These are phyloP conservation scores for Lentinula lateritia DNA, from an alignment of 768 basidiomycete species.

Conservation along the genomic window DNA sequence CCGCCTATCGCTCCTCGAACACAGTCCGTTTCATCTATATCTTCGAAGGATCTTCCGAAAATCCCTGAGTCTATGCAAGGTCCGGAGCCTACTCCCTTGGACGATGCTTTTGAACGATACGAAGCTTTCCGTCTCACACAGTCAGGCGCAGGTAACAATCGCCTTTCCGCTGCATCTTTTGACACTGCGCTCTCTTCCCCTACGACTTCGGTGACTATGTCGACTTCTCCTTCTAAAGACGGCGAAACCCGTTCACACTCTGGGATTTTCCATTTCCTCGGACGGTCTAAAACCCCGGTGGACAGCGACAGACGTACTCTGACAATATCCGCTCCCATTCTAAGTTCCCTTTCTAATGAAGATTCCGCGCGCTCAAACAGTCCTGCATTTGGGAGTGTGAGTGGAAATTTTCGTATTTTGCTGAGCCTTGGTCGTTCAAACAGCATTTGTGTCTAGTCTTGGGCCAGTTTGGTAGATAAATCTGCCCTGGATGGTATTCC, in stretches of 20 bases:
- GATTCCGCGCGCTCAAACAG: slow-evolving; percentile 38
- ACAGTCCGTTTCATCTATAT: slow-evolving; percentile 20
- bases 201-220: slow-evolving; percentile 25
- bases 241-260: slow-evolving; percentile 37
- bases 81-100: slow-evolving; percentile 38
- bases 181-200: slow-evolving; percentile 42
- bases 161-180: slow-evolving; percentile 61
- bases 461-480: slow-evolving; percentile 89
- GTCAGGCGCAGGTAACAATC: slow-evolving; percentile 31
- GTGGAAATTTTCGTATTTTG: slow-evolving; percentile 16
- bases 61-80: slow-evolving; percentile 34
- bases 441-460: slow-evolving; percentile 47
- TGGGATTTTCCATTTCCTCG: slow-evolving; percentile 57
- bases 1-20: slow-evolving; percentile 43
- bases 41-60: slow-evolving; percentile 50
- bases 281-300: slow-evolving; percentile 49
- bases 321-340: slow-evolving; percentile 67
- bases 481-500: slow-evolving; percentile 80
- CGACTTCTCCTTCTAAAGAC: slow-evolving; percentile 23
- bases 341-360: slow-evolving; percentile 22
- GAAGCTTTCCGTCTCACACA: slow-evolving; percentile 69
- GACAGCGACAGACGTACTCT: slow-evolving; percentile 38
- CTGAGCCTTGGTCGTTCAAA: background rate
- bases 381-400: slow-evolving; percentile 65
- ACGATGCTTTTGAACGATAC: slow-evolving; percentile 89